These are phyloP conservation scores for Ramaria rubella DNA, from an alignment of 768 basidiomycete species.

Conservation along the genomic window DNA sequence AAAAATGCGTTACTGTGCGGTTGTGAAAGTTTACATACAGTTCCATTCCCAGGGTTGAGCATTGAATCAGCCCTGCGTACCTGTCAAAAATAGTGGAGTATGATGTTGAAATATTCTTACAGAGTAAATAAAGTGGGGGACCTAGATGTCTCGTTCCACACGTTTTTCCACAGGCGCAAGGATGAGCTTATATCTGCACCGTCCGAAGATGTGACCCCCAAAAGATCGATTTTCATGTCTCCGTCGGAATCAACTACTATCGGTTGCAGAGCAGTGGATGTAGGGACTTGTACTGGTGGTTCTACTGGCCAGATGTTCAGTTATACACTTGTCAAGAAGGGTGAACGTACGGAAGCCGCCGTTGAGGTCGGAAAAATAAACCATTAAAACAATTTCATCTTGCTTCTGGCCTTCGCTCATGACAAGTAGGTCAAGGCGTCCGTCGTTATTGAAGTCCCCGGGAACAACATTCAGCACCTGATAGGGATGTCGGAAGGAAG, in stretches of 20 bases:
- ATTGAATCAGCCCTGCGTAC: slow-evolving; percentile 46
- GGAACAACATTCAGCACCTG: slow-evolving; percentile 79
- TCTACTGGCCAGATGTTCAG: slow-evolving; percentile 31
- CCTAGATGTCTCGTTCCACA: slow-evolving; percentile 56
- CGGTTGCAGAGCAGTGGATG: slow-evolving; percentile 71
- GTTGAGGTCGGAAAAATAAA: slow-evolving; percentile 59
- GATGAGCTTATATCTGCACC: slow-evolving; percentile 28
- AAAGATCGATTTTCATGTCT: slow-evolving; percentile 81
- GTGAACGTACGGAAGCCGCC: slow-evolving; percentile 59
- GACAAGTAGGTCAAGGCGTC: slow-evolving; percentile 82
- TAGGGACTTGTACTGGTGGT: slow-evolving; percentile 32
- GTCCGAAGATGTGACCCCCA: slow-evolving; percentile 51
- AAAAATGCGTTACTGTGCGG: slow-evolving; percentile 95
- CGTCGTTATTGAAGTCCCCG: slow-evolving; percentile 90
- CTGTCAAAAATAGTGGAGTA: slow-evolving; percentile 5
- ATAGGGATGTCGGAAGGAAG: slow-evolving; percentile 46
- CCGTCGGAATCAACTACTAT: slow-evolving; percentile 84
- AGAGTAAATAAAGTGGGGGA: slow-evolving; percentile 54
- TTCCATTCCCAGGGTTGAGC: slow-evolving; percentile 37
- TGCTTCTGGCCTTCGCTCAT: slow-evolving; percentile 57
- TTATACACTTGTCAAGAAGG: neutral
- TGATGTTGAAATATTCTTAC: slow-evolving; percentile 38
- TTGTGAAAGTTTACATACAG: slow-evolving; percentile 69
- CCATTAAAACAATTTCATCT: slow-evolving; percentile 52
- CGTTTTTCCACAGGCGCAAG: slow-evolving; percentile 75